These are phyloP conservation scores for Globisporangium barbulae DNA, from an alignment of 352 stramenopile species.

Conservation along the genomic window DNA sequence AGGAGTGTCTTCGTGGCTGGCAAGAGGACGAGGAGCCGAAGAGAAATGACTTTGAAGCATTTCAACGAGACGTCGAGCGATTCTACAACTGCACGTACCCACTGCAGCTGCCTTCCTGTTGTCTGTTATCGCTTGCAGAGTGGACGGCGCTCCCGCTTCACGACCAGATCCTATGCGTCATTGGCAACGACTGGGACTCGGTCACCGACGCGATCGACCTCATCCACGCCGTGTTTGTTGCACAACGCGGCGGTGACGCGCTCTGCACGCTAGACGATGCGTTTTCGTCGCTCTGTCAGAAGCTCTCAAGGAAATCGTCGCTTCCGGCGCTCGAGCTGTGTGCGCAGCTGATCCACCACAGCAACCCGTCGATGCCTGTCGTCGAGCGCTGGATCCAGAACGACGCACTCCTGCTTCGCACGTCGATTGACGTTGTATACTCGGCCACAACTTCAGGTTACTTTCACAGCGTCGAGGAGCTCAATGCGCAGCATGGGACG, in stretches of 20 bases:
- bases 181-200: conserved; percentile 26
- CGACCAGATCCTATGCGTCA: conserved; percentile 50
- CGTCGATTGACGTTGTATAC: conserved; percentile 51
- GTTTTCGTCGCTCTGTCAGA: conserved; percentile 45
- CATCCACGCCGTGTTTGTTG: conserved; percentile 48
- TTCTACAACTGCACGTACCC: conserved; percentile 59
- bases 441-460: background rate
- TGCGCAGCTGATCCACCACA: conserved; percentile 55
- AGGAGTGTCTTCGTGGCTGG: conserved; percentile 30
- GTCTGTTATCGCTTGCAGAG: conserved; percentile 40
- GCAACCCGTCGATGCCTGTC: conserved; percentile 47
- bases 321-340: conserved; percentile 39
- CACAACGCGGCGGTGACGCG: conserved; percentile 27
- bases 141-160: conserved; percentile 55
- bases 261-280: conserved; percentile 48
- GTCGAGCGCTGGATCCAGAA: conserved; percentile 60
- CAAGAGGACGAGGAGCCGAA: conserved; percentile 11
- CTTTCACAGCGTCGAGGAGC: background rate
- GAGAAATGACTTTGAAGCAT: conserved; percentile 38
- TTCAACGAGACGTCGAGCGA: conserved; percentile 49
- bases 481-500: conserved; percentile 13
- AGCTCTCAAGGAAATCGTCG: conserved; percentile 24
- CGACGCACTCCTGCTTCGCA: conserved; percentile 46
- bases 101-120: conserved; percentile 38
- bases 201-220: conserved; percentile 30